Evolutionary conservation across 108 stramenopile species (phyloP).

Genomic region (Cyclotella choctawhatcheeana): DNA sequence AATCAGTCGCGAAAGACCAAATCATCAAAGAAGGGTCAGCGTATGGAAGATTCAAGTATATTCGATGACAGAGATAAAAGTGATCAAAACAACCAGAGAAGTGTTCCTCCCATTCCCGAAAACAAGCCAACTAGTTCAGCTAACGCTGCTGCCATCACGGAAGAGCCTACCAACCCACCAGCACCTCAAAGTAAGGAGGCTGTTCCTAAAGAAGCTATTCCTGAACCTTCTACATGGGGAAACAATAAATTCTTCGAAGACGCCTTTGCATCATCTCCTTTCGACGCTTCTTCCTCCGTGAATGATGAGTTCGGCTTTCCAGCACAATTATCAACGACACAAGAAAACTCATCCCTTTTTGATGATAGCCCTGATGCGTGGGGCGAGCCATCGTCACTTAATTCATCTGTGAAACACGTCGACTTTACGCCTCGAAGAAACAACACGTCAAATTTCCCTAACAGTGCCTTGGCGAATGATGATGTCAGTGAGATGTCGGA

Average conservation of each 20-base stretch:
- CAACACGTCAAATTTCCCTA: conserved; percentile 7
- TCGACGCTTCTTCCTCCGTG: conserved; percentile 7
- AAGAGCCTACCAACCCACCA: neutral
- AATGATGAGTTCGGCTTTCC: conserved; percentile 42
- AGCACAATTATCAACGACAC: neutral
- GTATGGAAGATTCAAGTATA: conserved; percentile 24
- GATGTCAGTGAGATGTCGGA: conserved; percentile 46
- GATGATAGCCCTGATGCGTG: conserved; percentile 31
- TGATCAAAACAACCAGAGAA: neutral
- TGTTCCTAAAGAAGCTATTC: neutral
- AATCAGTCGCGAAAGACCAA: conserved; percentile 34
- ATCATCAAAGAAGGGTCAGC: conserved; percentile 23
- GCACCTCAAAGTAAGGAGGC: neutral
- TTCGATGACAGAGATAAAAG: conserved; percentile 18
- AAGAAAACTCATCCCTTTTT: conserved; percentile 7
- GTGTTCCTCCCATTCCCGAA: neutral
- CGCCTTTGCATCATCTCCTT: conserved; percentile 31
- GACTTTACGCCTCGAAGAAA: conserved; percentile 29
- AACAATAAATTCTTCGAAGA: conserved; percentile 38
- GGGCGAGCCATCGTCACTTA: conserved; percentile 31
- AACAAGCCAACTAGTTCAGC: neutral
- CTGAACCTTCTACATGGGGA: conserved; percentile 15
- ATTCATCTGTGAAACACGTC: conserved; percentile 17
- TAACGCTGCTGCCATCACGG: neutral
- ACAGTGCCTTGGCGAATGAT: conserved; percentile 17